A percentile compares a stretch with the other conserved stretches of the same genome.
phyloP scores from a whole-genome alignment of 768 basidiomycete genomes.

The Mycena albidolilacea region DNA sequence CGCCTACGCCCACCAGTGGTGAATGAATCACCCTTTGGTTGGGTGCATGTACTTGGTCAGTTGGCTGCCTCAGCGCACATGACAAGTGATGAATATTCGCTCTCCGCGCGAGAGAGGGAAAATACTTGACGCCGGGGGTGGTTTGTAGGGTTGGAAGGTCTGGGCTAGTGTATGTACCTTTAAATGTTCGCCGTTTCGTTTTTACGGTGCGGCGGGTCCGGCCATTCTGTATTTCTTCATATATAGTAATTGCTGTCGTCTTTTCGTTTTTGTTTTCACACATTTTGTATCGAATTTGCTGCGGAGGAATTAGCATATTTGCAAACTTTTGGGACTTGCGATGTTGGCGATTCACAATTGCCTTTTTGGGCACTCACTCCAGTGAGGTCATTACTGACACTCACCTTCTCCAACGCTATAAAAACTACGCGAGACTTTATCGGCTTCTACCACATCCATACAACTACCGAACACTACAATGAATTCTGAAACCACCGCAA shows the following conservation, averaged over 20 bases:
- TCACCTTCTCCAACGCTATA: not conserved
- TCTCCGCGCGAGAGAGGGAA: too few relatives aligned
- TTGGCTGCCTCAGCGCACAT: not conserved
- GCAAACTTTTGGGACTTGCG: too few relatives aligned
- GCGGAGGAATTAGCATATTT: too few relatives aligned
- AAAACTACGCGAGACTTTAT: not conserved
- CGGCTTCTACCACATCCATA: not conserved
- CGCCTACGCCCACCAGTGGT: constrained; percentile 5
- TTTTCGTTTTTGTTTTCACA: too few relatives aligned
- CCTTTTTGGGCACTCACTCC: constrained; percentile 14
- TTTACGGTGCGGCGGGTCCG: too few relatives aligned
- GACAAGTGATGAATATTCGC: not conserved
- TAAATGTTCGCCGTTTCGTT: too few relatives aligned
- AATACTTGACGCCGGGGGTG: too few relatives aligned
- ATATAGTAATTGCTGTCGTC: too few relatives aligned
- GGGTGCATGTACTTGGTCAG: not conserved
- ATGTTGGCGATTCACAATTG: not conserved
- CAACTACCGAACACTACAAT: not conserved
- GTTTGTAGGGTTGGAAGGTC: too few relatives aligned
- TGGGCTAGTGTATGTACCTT: too few relatives aligned
- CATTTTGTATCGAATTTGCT: too few relatives aligned
- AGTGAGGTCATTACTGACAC: constrained; percentile 34
- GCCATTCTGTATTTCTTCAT: too few relatives aligned
- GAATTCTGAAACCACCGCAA: constrained; percentile 11
- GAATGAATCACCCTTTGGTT: not conserved